Evolutionary conservation across 306 rosid genomes (phyloP).

Genomic region (Alnus rubra): DNA sequence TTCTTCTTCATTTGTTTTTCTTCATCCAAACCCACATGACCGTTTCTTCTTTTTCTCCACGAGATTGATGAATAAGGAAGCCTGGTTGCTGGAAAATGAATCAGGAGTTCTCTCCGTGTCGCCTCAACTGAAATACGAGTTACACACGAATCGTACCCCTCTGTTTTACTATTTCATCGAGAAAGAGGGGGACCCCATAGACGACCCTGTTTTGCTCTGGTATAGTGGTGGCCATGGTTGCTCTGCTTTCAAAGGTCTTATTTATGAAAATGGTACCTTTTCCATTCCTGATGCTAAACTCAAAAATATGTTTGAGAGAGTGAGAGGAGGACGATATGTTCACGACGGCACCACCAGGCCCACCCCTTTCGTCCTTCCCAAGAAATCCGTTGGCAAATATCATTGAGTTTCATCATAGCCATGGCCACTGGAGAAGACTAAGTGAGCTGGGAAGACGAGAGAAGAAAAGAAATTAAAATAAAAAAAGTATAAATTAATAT

Average conservation of each 20-base stretch:
- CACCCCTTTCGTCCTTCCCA: too few relatives aligned
- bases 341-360: too few relatives aligned
- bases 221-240: constrained; percentile 28
- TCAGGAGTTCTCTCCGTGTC: constrained; percentile 57
- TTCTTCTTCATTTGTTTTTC: too few relatives aligned
- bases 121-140: constrained; percentile 54
- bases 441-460: too few relatives aligned
- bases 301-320: neutral
- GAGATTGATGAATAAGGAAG: constrained; percentile 52
- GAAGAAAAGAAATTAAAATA: too few relatives aligned
- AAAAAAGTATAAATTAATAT: too few relatives aligned
- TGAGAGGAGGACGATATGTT: too few relatives aligned
- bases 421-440: too few relatives aligned
- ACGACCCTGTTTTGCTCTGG: constrained; percentile 17
- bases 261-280: constrained; percentile 10
- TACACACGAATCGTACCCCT: constrained; percentile 79
- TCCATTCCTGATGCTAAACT: neutral
- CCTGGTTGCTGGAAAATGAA: constrained; percentile 35
- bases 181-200: neutral
- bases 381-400: too few relatives aligned
- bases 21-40: too few relatives aligned
- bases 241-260: constrained; percentile 20
- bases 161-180: constrained; percentile 24
- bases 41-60: constrained; percentile 41
- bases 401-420: too few relatives aligned